Percentiles rank a stretch among this genome's conserved stretches.
phyloP scores from a whole-genome alignment of 1,284 basidiomycete species.

The Ganoderma leucocontextum region DNA sequence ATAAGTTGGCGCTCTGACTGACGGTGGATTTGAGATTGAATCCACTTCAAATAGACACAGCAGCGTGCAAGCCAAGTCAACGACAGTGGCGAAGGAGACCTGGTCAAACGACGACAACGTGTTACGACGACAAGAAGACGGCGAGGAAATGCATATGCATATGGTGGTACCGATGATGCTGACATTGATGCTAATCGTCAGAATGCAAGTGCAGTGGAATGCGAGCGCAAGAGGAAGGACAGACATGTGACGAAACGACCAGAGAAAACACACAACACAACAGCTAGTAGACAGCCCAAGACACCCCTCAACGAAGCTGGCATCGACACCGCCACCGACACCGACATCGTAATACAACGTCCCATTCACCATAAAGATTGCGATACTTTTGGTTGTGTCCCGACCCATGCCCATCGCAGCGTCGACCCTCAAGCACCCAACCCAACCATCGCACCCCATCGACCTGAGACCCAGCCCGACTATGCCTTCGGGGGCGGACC shows the following conservation, averaged over 20 bases:
- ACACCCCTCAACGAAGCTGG: neutral
- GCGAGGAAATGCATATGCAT: neutral
- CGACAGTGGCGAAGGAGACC: too few species aligned
- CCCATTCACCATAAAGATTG: conserved; percentile 30
- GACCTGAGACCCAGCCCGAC: neutral
- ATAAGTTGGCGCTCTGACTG: too few species aligned
- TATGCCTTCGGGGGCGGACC: conserved; percentile 40
- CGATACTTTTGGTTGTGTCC: conserved; percentile 30
- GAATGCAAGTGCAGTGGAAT: neutral
- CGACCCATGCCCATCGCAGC: conserved; percentile 3
- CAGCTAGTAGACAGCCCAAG: conserved; percentile 15
- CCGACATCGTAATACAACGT: conserved; percentile 12
- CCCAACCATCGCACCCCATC: neutral
- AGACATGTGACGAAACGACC: neutral
- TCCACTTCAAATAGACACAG: too few species aligned
- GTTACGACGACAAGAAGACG: neutral
- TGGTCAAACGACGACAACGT: neutral
- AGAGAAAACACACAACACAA: conserved; percentile 5
- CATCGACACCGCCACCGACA: conserved; percentile 1
- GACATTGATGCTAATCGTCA: neutral
- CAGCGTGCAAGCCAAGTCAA: too few species aligned
- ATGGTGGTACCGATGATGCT: neutral
- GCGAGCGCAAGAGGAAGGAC: neutral
- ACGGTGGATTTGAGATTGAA: too few species aligned
- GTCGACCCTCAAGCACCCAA: conserved; percentile 6